Conservation (phyloP, 352 stramenopile species). For the Pythium phragmiticola region DNA sequence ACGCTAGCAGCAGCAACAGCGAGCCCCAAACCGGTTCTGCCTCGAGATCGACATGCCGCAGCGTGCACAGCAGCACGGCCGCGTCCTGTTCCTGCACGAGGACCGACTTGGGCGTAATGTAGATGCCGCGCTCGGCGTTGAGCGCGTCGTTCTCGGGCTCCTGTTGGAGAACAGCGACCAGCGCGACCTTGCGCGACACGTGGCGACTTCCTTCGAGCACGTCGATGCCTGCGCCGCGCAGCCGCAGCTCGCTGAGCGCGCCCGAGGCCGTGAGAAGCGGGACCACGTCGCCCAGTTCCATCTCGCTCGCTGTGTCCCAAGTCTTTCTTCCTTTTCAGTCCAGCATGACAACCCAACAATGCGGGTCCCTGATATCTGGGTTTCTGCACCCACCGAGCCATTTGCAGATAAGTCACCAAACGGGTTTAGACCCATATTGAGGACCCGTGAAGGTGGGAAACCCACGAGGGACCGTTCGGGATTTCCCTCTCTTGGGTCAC, state of each 20-base stretch:
- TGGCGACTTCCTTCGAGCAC: conserved; percentile 51
- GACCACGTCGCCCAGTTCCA: conserved; percentile 39
- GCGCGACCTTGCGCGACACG: conserved; percentile 45
- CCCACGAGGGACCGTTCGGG: background rate
- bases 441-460: background rate
- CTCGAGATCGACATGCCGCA: conserved; percentile 48
- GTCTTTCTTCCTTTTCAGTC: no score
- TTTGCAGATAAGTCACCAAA: background rate
- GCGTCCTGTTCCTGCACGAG: conserved; percentile 51
- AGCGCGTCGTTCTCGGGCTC: conserved; percentile 17
- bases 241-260: conserved; percentile 31
- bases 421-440: background rate
- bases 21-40: conserved; percentile 62
- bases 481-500: background rate
- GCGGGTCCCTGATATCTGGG: conserved; percentile 10
- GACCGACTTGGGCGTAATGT: conserved; percentile 45
- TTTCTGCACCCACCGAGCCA: no score
- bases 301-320: background rate
- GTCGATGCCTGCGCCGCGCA: conserved; percentile 46
- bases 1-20: conserved; percentile 57
- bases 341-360: conserved; percentile 3
- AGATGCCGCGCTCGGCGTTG: conserved; percentile 46
- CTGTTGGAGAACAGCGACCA: conserved; percentile 53
- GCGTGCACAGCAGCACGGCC: conserved; percentile 45
- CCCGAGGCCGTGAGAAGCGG: conserved; percentile 54